Conservation (phyloP, 129 eudicot genomes). For the Pittosporum tobira region DNA sequence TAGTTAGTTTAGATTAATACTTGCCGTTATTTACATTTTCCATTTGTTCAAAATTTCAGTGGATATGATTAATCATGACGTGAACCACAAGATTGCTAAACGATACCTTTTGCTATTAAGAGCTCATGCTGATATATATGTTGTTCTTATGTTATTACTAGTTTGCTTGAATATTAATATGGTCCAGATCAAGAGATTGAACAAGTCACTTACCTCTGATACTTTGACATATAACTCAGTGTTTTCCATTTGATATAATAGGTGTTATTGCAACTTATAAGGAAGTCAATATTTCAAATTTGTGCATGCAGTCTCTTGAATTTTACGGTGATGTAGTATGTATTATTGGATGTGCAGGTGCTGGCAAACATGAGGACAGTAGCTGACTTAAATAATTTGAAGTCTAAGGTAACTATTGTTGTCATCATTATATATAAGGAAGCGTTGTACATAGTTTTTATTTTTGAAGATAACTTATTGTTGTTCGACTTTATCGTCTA, state of each 20-base stretch:
- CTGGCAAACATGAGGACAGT: conserved; percentile 67
- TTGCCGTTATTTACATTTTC: background rate
- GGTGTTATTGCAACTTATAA: no score
- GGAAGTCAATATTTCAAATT: conserved; percentile 4
- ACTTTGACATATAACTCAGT: background rate
- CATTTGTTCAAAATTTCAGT: background rate
- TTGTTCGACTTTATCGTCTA: conserved; percentile 20
- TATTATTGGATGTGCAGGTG: conserved; percentile 45
- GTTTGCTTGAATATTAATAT: background rate
- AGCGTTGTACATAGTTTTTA: no score
- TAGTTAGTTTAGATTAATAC: background rate
- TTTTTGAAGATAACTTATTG: no score
- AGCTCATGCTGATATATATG: background rate
- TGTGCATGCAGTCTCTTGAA: conserved; percentile 5
- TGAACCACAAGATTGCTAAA: background rate
- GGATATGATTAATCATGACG: background rate
- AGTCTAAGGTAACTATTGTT: conserved; percentile 45
- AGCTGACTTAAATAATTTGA: conserved; percentile 51
- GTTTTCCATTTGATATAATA: background rate
- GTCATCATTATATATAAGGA: background rate
- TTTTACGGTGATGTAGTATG: conserved; percentile 12
- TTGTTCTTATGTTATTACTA: background rate
- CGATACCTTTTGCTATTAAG: background rate
- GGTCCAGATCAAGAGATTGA: no score
- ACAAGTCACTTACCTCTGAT: background rate